Evolutionary conservation across 768 basidiomycete species (phyloP).

Genomic region (Chiua virens): DNA sequence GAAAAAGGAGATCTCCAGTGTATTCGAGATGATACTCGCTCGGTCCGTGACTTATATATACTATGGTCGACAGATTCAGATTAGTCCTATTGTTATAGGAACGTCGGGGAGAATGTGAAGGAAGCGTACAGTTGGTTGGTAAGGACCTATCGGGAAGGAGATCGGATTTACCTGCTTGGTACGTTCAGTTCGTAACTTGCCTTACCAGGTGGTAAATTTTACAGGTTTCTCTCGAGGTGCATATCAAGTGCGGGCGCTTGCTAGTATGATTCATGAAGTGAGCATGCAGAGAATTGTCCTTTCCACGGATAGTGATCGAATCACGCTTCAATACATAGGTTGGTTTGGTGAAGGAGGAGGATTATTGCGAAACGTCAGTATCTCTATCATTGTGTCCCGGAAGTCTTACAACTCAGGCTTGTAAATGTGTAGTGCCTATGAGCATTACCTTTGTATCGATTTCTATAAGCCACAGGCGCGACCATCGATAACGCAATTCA

Average conservation of each 20-base stretch:
- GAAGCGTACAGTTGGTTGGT: conserved; percentile 6
- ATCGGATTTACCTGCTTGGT: conserved; percentile 40
- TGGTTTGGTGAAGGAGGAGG: neutral
- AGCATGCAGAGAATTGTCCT: no score
- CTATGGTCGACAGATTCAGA: no score
- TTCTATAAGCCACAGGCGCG: conserved; percentile 16
- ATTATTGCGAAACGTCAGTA: no score
- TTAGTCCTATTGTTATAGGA: neutral
- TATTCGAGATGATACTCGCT: neutral
- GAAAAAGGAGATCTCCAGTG: neutral
- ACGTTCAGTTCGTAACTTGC: neutral
- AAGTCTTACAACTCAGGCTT: no score
- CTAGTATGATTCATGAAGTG: conserved; percentile 36
- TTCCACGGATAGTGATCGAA: neutral
- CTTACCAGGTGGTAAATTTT: neutral
- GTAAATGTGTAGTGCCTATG: neutral
- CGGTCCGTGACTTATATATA: no score
- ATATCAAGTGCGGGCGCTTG: conserved; percentile 36
- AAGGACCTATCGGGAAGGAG: neutral
- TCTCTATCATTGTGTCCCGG: no score
- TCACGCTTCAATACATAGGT: neutral
- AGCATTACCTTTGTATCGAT: conserved; percentile 18
- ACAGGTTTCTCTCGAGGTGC: conserved; percentile 41
- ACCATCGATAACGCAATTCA: conserved; percentile 21
- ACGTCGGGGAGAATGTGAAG: conserved; percentile 2